Percentiles rank a stretch among this genome's conserved stretches.
phyloP scores from a whole-genome alignment of 1,139 yeast species.

The Hanseniaspora sp. region DNA sequence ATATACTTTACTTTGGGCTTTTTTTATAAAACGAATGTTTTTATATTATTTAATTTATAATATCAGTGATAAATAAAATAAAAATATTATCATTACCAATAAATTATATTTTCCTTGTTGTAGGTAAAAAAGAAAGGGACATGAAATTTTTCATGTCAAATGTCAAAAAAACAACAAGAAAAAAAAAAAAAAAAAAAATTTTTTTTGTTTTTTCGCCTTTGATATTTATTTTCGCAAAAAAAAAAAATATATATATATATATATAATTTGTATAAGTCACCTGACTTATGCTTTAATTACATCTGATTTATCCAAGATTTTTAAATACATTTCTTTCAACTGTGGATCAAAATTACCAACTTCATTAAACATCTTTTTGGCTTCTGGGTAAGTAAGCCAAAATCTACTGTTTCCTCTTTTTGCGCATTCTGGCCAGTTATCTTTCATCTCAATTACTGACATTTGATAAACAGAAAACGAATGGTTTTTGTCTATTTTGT shows the following conservation, averaged over 20 bases:
- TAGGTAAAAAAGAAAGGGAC: no score
- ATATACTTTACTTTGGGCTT: neutral
- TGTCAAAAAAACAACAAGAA: no score
- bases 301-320: neutral
- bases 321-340: neutral
- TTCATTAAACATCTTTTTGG: neutral
- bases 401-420: slow-evolving; percentile 42
- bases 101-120: no score
- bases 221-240: neutral
- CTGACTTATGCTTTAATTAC: neutral
- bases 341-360: neutral
- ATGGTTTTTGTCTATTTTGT: slow-evolving; percentile 29
- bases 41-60: no score
- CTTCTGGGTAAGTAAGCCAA: slow-evolving; percentile 53
- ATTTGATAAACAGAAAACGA: slow-evolving; percentile 82
- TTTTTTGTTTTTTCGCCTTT: no score
- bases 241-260: neutral
- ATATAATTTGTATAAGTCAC: neutral
- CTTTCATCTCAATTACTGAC: slow-evolving; percentile 44
- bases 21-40: no score
- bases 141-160: no score
- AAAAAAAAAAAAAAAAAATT: no score
- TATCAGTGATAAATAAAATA: no score
- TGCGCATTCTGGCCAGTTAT: slow-evolving; percentile 62
- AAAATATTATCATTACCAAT: no score